A percentile compares a stretch with the other conserved stretches of the same genome.
phyloP scores from a whole-genome alignment of 345 rosid species.

The Salix arbutifolia region DNA sequence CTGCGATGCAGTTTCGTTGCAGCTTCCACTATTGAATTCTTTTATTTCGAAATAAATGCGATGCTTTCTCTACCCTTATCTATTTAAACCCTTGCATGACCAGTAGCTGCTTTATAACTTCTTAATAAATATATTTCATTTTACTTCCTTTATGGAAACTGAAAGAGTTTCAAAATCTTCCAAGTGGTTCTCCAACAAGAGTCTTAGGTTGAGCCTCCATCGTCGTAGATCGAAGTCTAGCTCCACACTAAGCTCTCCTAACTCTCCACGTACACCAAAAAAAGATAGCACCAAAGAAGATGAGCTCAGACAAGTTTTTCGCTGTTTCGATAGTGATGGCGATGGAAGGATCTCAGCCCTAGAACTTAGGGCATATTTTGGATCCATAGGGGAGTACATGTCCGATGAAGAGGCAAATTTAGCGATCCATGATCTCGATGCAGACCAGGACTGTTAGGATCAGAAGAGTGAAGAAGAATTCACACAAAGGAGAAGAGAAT shows the following conservation, averaged over 20 bases:
- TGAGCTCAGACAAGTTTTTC: constrained; percentile 56
- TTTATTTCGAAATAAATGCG: not conserved
- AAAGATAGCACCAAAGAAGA: constrained; percentile 15
- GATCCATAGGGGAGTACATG: constrained; percentile 68
- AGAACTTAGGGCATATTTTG: constrained; percentile 64
- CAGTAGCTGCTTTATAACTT: not conserved
- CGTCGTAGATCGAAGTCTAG: constrained; percentile 19
- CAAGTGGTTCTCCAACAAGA: constrained; percentile 35
- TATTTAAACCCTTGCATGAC: not conserved
- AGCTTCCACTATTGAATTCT: not conserved
- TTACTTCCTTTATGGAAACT: constrained; percentile 14
- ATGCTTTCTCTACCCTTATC: not conserved
- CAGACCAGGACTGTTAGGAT: too few species aligned
- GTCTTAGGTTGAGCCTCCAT: constrained; percentile 25
- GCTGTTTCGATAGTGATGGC: constrained; percentile 57
- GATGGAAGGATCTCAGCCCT: constrained; percentile 73
- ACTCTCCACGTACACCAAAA: constrained; percentile 8
- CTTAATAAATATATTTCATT: too few species aligned
- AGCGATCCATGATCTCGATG: constrained; percentile 54
- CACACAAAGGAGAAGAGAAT: too few species aligned
- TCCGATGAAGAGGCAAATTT: constrained; percentile 51
- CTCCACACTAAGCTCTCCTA: constrained; percentile 15
- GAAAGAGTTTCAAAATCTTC: constrained; percentile 19
- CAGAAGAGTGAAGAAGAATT: too few species aligned
- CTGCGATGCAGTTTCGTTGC: not conserved